Evolutionary conservation across 345 rosid genomes (phyloP), one percentile per base, ranked within the genome.

Genomic region (Citrus glauca): DNA sequence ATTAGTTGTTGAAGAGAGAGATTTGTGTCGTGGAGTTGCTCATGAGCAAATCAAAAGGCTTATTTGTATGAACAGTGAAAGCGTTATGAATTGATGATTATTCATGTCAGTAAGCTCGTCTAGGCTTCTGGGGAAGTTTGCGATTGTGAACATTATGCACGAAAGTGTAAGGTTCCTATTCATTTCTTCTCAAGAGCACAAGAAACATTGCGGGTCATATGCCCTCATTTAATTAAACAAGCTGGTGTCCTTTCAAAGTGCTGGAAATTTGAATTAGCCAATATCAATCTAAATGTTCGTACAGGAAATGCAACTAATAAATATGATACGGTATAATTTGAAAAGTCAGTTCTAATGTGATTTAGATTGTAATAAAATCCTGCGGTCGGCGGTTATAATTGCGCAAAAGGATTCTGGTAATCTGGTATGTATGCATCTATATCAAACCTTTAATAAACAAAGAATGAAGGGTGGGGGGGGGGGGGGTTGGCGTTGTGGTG

Each of bases 1-100:
- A 35, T 75, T 74, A 63, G 57, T 55, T 66, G 65, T 72, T 73
- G 20, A 27, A 45, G 22, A 53, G 60, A 48, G 48, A 71, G 75
- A 73, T 80, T 30, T 9, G 55, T 38, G 61, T 67, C 27, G 1
- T 42, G 20, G 35, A 14, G 38, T 66, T 66, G 30, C 17, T 59
- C 9, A 9, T 20, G 64, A 75, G 66, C 71, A 75, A 40, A 30
- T 64, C 27, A n/a, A 76, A 22, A 3, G n/a, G 63, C 40, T 48
- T 48, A 48, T 67, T 53, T 71, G 65, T 75, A 9, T 17, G 32
- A 14, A 22, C 50, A 33, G 45, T 66, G 10, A 37, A 53, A n/a
- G 61, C 48, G 0, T 61, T 48, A 48, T 30, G 37, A 63, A 56
- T 64, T 62, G 74, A 74, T 40, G 75, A 40, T 17, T 28, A 38